phyloP scores from a whole-genome alignment of 176 grass and related monocot species.

The Neostapfia colusana region DNA sequence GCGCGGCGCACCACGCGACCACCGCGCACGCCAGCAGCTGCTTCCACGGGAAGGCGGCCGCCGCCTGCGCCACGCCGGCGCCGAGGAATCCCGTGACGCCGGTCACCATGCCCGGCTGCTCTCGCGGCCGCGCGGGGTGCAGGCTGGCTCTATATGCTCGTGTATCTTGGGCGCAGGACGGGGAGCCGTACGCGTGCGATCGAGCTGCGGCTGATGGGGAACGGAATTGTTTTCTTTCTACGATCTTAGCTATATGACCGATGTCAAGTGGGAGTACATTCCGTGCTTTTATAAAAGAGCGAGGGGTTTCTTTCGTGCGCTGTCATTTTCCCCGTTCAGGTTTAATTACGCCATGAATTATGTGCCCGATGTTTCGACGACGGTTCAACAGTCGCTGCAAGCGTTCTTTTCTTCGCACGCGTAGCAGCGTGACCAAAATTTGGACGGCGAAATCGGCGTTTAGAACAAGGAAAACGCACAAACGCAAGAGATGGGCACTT shows the following conservation, averaged over 20 bases:
- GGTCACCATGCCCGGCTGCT: background rate
- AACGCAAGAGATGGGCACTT: background rate
- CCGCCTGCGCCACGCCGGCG: background rate
- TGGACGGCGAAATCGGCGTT: background rate
- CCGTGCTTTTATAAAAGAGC: constrained; percentile 24
- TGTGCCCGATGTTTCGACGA: constrained; percentile 15
- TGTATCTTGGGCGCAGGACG: background rate
- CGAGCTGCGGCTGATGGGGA: background rate
- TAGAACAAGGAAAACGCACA: background rate
- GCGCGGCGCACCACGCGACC: constrained; percentile 43
- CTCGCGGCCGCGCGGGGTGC: background rate
- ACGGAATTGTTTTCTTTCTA: background rate
- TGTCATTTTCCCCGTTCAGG: background rate
- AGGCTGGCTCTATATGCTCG: background rate
- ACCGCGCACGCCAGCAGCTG: constrained; percentile 14
- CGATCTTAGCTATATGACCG: background rate
- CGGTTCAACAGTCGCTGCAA: constrained; percentile 26
- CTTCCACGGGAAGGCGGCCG: constrained; percentile 10
- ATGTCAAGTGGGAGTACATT: background rate
- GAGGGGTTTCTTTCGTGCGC: background rate
- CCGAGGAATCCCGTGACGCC: background rate
- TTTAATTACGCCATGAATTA: background rate
- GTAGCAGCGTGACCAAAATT: background rate
- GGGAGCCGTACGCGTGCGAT: background rate
- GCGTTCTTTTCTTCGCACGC: background rate